Evolutionary conservation across 257 asterid genomes (phyloP).

Genomic region (Solanum medicagineum): DNA sequence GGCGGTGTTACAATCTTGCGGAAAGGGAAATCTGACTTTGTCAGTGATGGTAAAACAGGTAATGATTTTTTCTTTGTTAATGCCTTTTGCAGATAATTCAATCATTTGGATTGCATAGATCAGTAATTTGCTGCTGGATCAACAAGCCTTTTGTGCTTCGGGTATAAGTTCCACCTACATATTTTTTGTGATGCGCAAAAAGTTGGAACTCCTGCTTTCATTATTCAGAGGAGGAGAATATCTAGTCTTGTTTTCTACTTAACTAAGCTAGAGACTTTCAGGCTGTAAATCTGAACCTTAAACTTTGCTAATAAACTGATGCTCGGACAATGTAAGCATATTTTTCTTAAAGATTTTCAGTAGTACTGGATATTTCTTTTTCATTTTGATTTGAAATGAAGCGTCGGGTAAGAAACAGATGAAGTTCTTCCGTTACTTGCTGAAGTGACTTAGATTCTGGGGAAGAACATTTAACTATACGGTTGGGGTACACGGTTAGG

Average conservation of each 20-base stretch:
- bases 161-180: neutral
- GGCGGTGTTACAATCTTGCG: constrained; percentile 76
- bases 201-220: neutral
- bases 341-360: neutral
- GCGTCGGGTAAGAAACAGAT: neutral
- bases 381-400: neutral
- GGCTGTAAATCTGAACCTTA: neutral
- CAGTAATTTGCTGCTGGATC: neutral
- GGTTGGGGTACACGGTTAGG: neutral
- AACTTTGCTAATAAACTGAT: neutral
- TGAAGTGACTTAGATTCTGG: neutral
- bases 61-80: neutral
- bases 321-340: neutral
- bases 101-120: neutral
- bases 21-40: constrained; percentile 70
- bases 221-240: neutral
- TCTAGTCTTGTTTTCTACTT: neutral
- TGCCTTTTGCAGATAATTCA: neutral
- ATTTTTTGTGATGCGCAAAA: neutral
- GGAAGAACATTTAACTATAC: neutral
- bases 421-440: neutral
- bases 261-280: neutral
- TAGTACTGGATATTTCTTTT: neutral
- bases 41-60: constrained; percentile 85
- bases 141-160: neutral